Percentiles rank a stretch among this genome's conserved stretches.
phyloP scores from a whole-genome alignment of 2,329 filamentous ascomycete genomes.

The Ustilaginoidea virens region DNA sequence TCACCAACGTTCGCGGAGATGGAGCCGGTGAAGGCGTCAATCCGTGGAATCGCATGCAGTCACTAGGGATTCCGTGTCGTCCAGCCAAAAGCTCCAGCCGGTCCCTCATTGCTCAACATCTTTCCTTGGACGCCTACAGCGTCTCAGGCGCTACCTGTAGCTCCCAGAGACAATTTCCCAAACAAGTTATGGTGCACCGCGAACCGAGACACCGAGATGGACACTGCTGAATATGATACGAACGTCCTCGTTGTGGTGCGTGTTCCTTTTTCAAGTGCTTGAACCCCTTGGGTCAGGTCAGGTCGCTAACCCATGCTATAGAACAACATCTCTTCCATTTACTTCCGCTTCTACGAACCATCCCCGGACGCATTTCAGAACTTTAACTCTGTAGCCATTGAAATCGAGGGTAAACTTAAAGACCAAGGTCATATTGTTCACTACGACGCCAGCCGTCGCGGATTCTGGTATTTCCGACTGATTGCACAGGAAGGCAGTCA shows the following conservation, averaged over 20 bases:
- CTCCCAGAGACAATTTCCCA: too few relatives aligned
- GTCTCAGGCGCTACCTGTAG: slow-evolving; percentile 6
- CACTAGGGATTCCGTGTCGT: slow-evolving; percentile 1
- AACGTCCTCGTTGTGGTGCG: slow-evolving; percentile 43
- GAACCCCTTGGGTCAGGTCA: not conserved
- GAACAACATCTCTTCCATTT: slow-evolving; percentile 41
- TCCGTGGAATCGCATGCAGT: slow-evolving; percentile 8
- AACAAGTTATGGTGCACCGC: not conserved
- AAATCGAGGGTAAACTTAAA: slow-evolving; percentile 35
- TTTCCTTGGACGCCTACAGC: slow-evolving; percentile 8
- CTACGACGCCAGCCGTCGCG: slow-evolving; percentile 32
- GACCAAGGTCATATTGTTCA: slow-evolving; percentile 37
- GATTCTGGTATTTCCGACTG: slow-evolving; percentile 40
- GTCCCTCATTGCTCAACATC: not conserved
- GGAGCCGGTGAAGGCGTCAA: slow-evolving; percentile 18
- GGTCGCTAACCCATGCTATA: slow-evolving; percentile 13
- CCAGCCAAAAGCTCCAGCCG: slow-evolving; percentile 1
- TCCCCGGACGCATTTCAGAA: slow-evolving; percentile 24
- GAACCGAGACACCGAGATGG: slow-evolving; percentile 34
- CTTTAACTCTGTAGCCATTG: slow-evolving; percentile 30
- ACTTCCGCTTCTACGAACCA: slow-evolving; percentile 40
- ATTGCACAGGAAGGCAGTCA: slow-evolving; percentile 23
- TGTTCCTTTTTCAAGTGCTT: too few relatives aligned
- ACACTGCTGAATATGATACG: slow-evolving; percentile 47
- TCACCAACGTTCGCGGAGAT: slow-evolving; percentile 20